A percentile compares a stretch with the other conserved stretches of the same genome.
Conservation (phyloP, 495 filamentous ascomycete genomes). For the Trichoderma virens region DNA sequence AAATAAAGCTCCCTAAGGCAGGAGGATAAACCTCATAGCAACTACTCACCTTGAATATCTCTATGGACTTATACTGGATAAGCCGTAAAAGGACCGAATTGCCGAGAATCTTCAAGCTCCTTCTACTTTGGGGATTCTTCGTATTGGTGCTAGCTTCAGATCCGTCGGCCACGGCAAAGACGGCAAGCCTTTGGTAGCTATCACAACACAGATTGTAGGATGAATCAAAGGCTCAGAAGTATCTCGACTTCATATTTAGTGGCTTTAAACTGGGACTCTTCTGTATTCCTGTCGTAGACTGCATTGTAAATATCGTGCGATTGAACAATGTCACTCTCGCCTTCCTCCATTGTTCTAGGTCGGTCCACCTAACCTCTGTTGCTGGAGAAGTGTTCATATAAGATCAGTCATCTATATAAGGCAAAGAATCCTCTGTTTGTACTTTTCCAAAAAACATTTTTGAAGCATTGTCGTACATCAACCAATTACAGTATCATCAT, state of each 20-base stretch:
- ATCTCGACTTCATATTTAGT: background rate
- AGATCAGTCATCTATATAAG: background rate
- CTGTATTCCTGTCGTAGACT: background rate
- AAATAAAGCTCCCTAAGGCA: too few species aligned
- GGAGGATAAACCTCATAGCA: background rate
- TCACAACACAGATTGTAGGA: background rate
- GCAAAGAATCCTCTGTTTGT: background rate
- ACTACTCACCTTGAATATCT: background rate
- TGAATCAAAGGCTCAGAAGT: background rate
- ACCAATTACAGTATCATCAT: background rate
- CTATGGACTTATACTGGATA: background rate
- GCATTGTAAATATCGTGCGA: too few species aligned
- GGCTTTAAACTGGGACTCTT: too few species aligned
- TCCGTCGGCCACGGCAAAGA: background rate
- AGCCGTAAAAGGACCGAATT: background rate
- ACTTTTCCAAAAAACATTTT: background rate
- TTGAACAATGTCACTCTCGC: background rate
- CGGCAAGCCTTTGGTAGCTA: background rate
- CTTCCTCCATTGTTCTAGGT: background rate
- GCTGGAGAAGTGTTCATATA: background rate
- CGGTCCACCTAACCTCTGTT: background rate
- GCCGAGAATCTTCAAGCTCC: background rate
- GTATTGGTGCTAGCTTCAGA: background rate
- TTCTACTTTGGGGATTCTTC: background rate
- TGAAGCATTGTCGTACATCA: background rate